These are phyloP conservation scores for Psilocybe subaeruginosa DNA, from an alignment of 768 basidiomycete genomes.

Conservation along the genomic window DNA sequence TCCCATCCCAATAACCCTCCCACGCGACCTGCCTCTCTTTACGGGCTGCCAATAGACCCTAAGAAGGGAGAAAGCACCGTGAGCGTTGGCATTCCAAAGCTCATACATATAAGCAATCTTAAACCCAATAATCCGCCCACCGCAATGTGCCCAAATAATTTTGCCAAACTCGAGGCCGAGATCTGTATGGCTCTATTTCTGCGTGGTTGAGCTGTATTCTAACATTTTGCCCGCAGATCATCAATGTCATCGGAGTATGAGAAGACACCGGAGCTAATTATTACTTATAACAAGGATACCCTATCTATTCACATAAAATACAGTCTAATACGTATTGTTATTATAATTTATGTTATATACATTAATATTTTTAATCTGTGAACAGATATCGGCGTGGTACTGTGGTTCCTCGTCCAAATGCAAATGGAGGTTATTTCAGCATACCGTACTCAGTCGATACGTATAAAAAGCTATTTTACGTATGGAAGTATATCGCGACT, in stretches of 20 bases:
- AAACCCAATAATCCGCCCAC: conserved; percentile 11
- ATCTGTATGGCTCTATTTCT: conserved; percentile 10
- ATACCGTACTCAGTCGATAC: too few relatives aligned
- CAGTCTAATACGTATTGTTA: too few relatives aligned
- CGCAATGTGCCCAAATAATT: conserved; percentile 5
- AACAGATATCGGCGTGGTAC: too few relatives aligned
- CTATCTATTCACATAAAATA: neutral
- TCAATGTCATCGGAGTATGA: neutral
- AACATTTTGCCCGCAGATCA: neutral
- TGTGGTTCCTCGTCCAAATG: too few relatives aligned
- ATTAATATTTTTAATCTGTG: too few relatives aligned
- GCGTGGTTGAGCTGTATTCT: neutral
- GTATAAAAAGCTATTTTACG: too few relatives aligned
- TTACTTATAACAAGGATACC: neutral
- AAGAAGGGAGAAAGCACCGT: conserved; percentile 19
- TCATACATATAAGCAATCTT: conserved; percentile 12
- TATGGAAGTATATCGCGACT: too few relatives aligned
- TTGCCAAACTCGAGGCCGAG: conserved; percentile 9
- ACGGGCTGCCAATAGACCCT: conserved; percentile 18
- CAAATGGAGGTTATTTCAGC: too few relatives aligned
- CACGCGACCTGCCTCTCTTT: conserved; percentile 12
- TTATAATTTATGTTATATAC: too few relatives aligned
- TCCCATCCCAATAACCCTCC: conserved; percentile 19
- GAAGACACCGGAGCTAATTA: neutral
- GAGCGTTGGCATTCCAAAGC: conserved; percentile 12